A percentile compares a stretch with the other conserved stretches of the same genome.
Evolutionary conservation across 2,329 filamentous ascomycete genomes (phyloP).

Genomic region (Nigrospora oryzae): DNA sequence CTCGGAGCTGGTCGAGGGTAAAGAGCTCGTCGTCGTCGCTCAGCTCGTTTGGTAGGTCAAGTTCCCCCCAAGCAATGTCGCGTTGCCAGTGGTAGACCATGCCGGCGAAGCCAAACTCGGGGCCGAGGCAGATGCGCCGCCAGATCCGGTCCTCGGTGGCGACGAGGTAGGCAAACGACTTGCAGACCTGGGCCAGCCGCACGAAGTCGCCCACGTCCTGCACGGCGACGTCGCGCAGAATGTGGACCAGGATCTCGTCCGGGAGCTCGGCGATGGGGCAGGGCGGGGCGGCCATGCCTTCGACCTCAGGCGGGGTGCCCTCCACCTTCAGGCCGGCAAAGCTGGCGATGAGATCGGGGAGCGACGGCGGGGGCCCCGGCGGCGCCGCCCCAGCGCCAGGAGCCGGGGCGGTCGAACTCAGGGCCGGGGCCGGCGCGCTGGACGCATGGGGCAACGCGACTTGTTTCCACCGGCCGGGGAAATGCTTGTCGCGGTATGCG

Average conservation of each 20-base stretch:
- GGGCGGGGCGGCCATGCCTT: slow-evolving; percentile 64
- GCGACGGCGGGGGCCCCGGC: slow-evolving; percentile 43
- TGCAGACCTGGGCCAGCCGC: slow-evolving; percentile 74
- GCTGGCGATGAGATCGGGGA: slow-evolving; percentile 63
- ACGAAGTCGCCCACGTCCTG: slow-evolving; percentile 69
- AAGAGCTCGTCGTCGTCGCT: slow-evolving; percentile 13
- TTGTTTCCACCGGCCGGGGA: slow-evolving; percentile 55
- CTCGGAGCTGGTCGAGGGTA: slow-evolving; percentile 26
- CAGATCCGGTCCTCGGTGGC: slow-evolving; percentile 79
- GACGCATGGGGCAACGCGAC: slow-evolving; percentile 14
- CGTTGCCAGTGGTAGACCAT: slow-evolving; percentile 78
- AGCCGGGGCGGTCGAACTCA: slow-evolving; percentile 33
- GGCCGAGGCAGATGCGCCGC: slow-evolving; percentile 64
- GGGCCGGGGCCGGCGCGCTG: slow-evolving; percentile 7
- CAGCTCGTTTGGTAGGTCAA: slow-evolving; percentile 21
- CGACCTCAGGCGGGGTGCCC: slow-evolving; percentile 57
- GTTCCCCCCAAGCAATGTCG: slow-evolving; percentile 47
- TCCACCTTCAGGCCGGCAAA: slow-evolving; percentile 67
- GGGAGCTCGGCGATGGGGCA: slow-evolving; percentile 74
- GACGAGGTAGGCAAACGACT: slow-evolving; percentile 76
- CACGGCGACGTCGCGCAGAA: slow-evolving; percentile 64
- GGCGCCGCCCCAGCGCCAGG: slow-evolving; percentile 48
- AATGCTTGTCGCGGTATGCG: slow-evolving; percentile 85
- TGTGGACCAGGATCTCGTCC: slow-evolving; percentile 75
- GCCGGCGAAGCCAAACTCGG: slow-evolving; percentile 66